Evolutionary conservation across 1,139 yeast species (phyloP), one percentile per base, ranked within the genome.

Genomic region (Candida dubliniensis): DNA sequence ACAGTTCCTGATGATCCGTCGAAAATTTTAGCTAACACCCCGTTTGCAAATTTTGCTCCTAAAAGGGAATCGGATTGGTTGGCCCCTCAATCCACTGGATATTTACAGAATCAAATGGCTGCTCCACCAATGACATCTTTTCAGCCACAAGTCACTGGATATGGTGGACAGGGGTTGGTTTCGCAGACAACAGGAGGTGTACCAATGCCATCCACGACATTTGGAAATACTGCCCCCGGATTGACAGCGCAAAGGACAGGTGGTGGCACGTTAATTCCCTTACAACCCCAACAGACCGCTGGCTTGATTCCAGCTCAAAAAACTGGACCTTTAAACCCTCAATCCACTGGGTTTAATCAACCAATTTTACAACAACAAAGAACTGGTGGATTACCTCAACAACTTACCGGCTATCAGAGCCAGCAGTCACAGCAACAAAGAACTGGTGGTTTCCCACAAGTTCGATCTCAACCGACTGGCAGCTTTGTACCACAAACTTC

Each of bases 1-100:
- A 74, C 81, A 43, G 79, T 87, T 43, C 95, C 91, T 2, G 89
- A 82, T 48, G 79, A 75, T 35, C 74, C 78, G 5, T 40, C 59
- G 29, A 65, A 64, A 43, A 59, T 73, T 32, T 66, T 74, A 54
- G 74, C 71, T 34, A 71, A 72, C 54, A 74, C 79, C 10, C 79
- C 79, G 2, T 74, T 74, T 59, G 74, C 77, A n/a, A 47, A 51
- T 27, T 56, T 59, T 49, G 54, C 61, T 1, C 53, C 55, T 12
- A 54, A 57, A 8, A 46, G 50, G 30, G 59, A 42, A 18, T 34
- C 49, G 51, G 40, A 57, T 63, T 8, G 69, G 67, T 13, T 60
- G 48, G 53, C 54, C 45, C 53, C 51, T 11, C 46, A 46, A 34
- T 32, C 42, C 13, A 49, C 50, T 51, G 61, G 51, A 32, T 56